A percentile compares a stretch with the other conserved stretches of the same genome.
These are phyloP conservation scores for Acacia crassicarpa DNA, from an alignment of 306 rosid species.

Conservation along the genomic window DNA sequence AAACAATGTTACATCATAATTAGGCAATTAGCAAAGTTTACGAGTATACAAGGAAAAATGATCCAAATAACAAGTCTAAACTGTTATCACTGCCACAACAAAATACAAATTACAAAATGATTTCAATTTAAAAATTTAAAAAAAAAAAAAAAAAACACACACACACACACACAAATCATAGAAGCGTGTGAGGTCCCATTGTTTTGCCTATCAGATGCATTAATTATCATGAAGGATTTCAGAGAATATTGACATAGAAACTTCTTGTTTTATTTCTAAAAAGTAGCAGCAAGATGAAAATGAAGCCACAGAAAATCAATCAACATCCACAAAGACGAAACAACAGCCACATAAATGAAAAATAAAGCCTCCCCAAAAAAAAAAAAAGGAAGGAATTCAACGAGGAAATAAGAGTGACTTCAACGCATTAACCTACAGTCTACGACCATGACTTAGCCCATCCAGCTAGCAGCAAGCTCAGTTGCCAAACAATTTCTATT, in stretches of 20 bases:
- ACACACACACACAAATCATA: background rate
- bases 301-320: background rate
- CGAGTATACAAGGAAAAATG: background rate
- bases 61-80: slow-evolving; percentile 5
- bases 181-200: background rate
- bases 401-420: background rate
- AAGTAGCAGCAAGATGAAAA: background rate
- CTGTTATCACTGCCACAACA: slow-evolving; percentile 3
- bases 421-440: background rate
- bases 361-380: background rate
- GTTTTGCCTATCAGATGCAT: slow-evolving; percentile 5
- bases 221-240: background rate
- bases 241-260: background rate
- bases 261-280: background rate
- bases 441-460: background rate
- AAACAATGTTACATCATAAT: background rate
- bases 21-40: background rate
- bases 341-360: background rate
- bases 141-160: no score
- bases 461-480: background rate
- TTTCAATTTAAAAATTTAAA: background rate
- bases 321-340: background rate
- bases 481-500: no score
- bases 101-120: background rate
- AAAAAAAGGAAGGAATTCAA: background rate